Conservation (phyloP, 1,284 basidiomycete genomes). For the Ceratobasidium sp. region DNA sequence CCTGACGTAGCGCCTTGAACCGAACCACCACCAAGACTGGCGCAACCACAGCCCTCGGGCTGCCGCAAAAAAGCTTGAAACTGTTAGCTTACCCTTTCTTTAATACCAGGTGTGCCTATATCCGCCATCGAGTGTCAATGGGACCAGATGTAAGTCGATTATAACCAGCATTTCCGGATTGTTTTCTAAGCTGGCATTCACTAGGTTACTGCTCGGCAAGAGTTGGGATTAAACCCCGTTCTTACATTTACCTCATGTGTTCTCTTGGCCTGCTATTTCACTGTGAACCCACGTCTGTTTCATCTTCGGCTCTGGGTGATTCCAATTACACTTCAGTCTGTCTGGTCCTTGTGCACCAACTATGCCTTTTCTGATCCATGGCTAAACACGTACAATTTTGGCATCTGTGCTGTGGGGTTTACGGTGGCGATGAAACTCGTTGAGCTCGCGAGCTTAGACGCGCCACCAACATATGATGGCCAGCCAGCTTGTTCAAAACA, state of each 20-base stretch:
- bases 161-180: not conserved
- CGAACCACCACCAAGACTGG: not conserved
- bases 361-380: slow-evolving; percentile 36
- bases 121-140: slow-evolving; percentile 1
- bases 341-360: slow-evolving; percentile 41
- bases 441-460: slow-evolving; percentile 35
- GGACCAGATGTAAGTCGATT: slow-evolving; percentile 36
- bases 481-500: not conserved
- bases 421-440: slow-evolving; percentile 46
- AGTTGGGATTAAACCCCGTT: slow-evolving; percentile 1
- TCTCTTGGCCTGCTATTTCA: slow-evolving; percentile 3
- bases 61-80: not conserved
- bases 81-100: not conserved
- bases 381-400: slow-evolving; percentile 46
- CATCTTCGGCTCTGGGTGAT: slow-evolving; percentile 39
- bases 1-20: slow-evolving; percentile 20
- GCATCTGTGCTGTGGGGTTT: slow-evolving; percentile 42
- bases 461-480: slow-evolving; percentile 34
- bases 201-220: slow-evolving; percentile 30
- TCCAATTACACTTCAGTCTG: slow-evolving; percentile 39
- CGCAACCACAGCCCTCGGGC: not conserved
- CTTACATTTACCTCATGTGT: not conserved
- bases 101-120: not conserved
- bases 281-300: slow-evolving; percentile 37
- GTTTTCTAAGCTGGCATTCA: not conserved